Evolutionary conservation across 2,329 filamentous ascomycete genomes (phyloP), one percentile per base, ranked within the genome.

Genomic region (Fusarium humuli): DNA sequence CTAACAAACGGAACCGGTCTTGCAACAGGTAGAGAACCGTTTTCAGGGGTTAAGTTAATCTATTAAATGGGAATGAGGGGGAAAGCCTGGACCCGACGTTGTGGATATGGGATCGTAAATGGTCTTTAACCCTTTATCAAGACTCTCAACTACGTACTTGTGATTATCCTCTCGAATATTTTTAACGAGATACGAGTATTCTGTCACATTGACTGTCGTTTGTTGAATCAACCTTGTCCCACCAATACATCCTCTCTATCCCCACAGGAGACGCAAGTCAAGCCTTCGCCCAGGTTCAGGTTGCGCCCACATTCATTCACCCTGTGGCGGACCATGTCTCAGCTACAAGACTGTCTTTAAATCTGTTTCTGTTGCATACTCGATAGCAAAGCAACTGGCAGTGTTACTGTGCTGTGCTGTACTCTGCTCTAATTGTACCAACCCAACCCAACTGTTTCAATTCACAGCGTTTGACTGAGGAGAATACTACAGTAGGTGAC

Each of bases 251-350:
- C 32, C 20, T 22, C n/a, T 55, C 57, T 42, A 29, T 32, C 32
- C 29, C 64, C 49, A 42, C 56, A 37, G 5, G 25, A 22, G 34
- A 37, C 34, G 18, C 12, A 63, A 46, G 44, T 62, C 52, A 67
- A 54, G 45, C 32, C 57, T 63, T 62, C 44, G 42, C 52, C 45
- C 34, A 49, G 34, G 34, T 37, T 37, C 54, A 41, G 52, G 53
- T 70, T 60, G 54, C 59, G 52, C 52, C 57, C 59, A 67, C 64
- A 46, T 48, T n/a, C 34, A 37, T 37, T 37, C 30, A 49, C 16
- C 40, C 29, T 41, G 53, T 65, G 77, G 76, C 76, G 78, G 77
- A 78, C 78, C 78, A 81, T 82, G 81, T 82, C 80, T 82, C 77
- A 74, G 76, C 75, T 72, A 57, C 70, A 68, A 61, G 57, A 59